Conservation (phyloP, 2,329 filamentous ascomycete genomes). For the Aspergillus pseudoterreus region DNA sequence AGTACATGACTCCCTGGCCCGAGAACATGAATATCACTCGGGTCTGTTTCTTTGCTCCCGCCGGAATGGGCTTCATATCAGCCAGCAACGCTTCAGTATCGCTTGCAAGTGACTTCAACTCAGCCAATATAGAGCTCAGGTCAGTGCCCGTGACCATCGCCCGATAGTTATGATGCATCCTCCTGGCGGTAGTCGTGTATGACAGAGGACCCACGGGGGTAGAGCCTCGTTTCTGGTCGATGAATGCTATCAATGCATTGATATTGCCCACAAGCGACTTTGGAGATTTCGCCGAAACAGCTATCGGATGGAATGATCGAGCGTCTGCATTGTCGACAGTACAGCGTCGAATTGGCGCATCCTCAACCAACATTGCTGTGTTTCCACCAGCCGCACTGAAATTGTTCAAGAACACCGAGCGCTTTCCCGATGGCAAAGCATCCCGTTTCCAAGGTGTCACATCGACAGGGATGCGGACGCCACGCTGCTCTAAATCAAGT, state of each 20-base stretch:
- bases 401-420: slow-evolving; percentile 58
- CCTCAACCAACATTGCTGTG: slow-evolving; percentile 63
- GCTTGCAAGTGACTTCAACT: no score
- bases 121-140: no score
- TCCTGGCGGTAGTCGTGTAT: no score
- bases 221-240: slow-evolving; percentile 43
- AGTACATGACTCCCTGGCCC: slow-evolving; percentile 6
- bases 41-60: no score
- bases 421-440: slow-evolving; percentile 21
- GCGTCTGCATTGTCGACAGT: slow-evolving; percentile 40
- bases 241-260: slow-evolving; percentile 53
- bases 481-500: slow-evolving; percentile 39
- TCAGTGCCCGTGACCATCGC: no score
- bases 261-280: slow-evolving; percentile 52
- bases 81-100: no score
- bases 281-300: slow-evolving; percentile 51
- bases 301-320: slow-evolving; percentile 56
- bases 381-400: slow-evolving; percentile 70
- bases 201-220: slow-evolving; percentile 46
- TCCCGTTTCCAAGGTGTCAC: slow-evolving; percentile 35
- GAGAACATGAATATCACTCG: no score
- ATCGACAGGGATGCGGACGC: slow-evolving; percentile 47
- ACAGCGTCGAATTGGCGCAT: slow-evolving; percentile 46
- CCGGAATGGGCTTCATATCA: no score
- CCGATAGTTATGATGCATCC: no score